Evolutionary conservation across 2,329 filamentous ascomycete genomes (phyloP).

Genomic region (Trichoderma harzianum): DNA sequence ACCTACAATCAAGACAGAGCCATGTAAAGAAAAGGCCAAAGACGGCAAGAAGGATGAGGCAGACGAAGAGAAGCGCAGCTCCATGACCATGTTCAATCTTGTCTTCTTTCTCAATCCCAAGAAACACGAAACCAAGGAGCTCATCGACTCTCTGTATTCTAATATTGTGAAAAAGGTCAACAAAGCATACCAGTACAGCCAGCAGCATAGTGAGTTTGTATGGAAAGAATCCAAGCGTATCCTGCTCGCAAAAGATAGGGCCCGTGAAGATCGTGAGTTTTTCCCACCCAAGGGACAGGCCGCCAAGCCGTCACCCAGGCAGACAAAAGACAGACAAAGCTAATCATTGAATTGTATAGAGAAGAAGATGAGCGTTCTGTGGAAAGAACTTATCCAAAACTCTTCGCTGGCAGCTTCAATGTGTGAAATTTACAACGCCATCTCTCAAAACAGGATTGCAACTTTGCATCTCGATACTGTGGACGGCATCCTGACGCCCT

Average conservation of each 20-base stretch:
- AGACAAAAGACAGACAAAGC: not conserved
- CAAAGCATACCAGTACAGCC: constrained; percentile 88
- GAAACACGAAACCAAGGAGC: constrained; percentile 68
- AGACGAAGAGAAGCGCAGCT: constrained; percentile 59
- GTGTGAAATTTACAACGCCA: constrained; percentile 74
- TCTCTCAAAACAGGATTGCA: constrained; percentile 82
- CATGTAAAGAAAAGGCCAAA: constrained; percentile 26
- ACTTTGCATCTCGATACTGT: constrained; percentile 70
- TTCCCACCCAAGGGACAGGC: not conserved
- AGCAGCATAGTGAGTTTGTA: constrained; percentile 85
- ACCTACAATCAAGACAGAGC: not conserved
- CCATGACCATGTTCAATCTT: constrained; percentile 96
- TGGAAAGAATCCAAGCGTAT: constrained; percentile 88
- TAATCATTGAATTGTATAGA: constrained; percentile 30
- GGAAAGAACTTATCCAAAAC: constrained; percentile 65
- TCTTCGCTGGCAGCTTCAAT: constrained; percentile 82
- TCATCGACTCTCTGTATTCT: constrained; percentile 75
- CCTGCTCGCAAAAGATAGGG: constrained; percentile 75
- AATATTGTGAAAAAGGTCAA: constrained; percentile 90
- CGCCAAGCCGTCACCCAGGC: not conserved
- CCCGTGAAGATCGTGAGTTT: constrained; percentile 61
- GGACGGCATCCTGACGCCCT: constrained; percentile 57
- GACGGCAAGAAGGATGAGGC: constrained; percentile 46
- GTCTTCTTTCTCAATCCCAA: constrained; percentile 87
- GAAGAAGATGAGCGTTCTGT: constrained; percentile 62